Conservation (phyloP, 352 stramenopile genomes). For the Phytophthora fragariaefolia region DNA sequence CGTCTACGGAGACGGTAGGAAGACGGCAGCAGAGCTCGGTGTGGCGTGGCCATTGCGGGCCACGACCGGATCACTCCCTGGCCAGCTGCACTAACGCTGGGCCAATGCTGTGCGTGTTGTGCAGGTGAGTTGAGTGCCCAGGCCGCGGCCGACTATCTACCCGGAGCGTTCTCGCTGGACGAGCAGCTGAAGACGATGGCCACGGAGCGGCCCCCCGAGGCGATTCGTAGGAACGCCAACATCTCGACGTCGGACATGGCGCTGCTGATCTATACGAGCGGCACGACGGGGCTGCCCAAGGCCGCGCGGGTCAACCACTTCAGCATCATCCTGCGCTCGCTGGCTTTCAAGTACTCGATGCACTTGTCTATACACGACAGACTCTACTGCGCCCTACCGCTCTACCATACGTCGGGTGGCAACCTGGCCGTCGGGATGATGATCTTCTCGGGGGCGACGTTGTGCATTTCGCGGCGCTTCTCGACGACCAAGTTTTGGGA, state of each 20-base stretch:
- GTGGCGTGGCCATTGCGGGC: background rate
- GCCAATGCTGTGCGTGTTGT: constrained; percentile 10
- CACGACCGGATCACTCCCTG: background rate
- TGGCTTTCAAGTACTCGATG: constrained; percentile 62
- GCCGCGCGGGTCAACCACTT: constrained; percentile 79
- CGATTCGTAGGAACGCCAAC: constrained; percentile 37
- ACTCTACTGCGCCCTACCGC: constrained; percentile 81
- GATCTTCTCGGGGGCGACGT: constrained; percentile 73
- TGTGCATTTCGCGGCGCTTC: constrained; percentile 82
- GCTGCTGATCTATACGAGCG: constrained; percentile 88
- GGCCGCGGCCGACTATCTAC: constrained; percentile 20
- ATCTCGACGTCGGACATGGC: constrained; percentile 67
- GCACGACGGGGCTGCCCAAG: constrained; percentile 85
- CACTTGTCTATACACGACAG: constrained; percentile 61
- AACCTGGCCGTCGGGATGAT: constrained; percentile 85
- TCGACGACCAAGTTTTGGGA: constrained; percentile 79
- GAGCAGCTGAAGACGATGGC: constrained; percentile 38
- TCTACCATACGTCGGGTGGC: constrained; percentile 88
- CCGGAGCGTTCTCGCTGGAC: constrained; percentile 58
- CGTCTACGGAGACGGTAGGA: constrained; percentile 60
- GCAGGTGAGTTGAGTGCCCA: constrained; percentile 28
- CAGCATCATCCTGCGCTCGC: constrained; percentile 67
- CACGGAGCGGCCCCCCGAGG: constrained; percentile 29
- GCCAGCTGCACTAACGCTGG: constrained; percentile 3
- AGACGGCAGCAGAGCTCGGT: background rate